These are phyloP conservation scores for Dunaliella sp. DNA, from an alignment of 139 green algal species.

Conservation along the genomic window DNA sequence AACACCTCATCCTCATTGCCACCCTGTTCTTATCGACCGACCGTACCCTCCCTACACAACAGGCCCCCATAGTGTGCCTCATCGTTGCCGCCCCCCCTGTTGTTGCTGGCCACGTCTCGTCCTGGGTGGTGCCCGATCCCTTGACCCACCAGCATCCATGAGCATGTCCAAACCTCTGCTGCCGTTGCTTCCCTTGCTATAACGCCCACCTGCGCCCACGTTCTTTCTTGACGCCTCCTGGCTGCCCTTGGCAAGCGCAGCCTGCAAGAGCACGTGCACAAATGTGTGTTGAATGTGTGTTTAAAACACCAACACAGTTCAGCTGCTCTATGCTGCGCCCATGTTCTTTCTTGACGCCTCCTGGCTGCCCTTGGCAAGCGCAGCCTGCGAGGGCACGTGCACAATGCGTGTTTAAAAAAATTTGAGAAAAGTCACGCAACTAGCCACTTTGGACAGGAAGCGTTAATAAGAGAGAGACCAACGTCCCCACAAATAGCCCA, in stretches of 20 bases:
- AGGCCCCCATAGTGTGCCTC: not conserved
- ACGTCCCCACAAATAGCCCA: too few species aligned
- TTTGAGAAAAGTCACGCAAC: too few species aligned
- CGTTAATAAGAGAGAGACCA: too few species aligned
- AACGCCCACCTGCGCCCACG: not conserved
- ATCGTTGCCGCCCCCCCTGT: not conserved
- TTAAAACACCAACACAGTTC: too few species aligned
- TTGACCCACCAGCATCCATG: conserved; percentile 3
- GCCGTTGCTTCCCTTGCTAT: not conserved
- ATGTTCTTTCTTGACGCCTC: not conserved
- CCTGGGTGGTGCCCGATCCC: not conserved
- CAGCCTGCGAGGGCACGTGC: not conserved
- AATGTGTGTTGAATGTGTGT: not conserved
- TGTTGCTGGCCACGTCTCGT: not conserved
- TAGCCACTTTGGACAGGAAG: too few species aligned
- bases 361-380: not conserved
- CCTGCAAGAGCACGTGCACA: not conserved
- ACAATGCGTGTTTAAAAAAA: not conserved
- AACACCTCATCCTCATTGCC: too few species aligned
- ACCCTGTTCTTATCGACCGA: not conserved
- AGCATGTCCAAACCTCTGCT: not conserved
- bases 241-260: not conserved
- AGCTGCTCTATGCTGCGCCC: too few species aligned
- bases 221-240: not conserved
- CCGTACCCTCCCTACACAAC: not conserved